Evolutionary conservation across 176 grass and related monocot species (phyloP).

Genomic region (Ananas comosus): DNA sequence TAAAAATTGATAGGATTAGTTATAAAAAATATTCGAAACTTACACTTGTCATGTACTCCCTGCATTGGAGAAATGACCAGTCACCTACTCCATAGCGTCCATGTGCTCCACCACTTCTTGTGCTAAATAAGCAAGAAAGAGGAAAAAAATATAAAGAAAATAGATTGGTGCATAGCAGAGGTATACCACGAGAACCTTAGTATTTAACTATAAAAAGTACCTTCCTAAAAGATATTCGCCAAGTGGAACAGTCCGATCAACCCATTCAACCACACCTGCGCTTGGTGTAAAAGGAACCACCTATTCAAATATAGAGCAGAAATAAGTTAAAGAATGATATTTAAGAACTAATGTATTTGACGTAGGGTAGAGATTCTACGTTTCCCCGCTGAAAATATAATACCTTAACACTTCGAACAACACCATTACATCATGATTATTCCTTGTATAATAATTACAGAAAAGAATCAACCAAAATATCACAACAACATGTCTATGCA

Average conservation of each 20-base stretch:
- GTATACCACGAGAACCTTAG: neutral
- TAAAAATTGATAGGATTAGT: no score
- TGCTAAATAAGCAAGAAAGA: constrained; percentile 32
- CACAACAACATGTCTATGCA: neutral
- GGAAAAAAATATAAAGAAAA: neutral
- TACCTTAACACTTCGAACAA: no score
- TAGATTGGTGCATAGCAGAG: neutral
- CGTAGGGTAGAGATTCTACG: no score
- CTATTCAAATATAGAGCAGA: constrained; percentile 19
- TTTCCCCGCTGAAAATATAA: no score
- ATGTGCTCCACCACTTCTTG: constrained; percentile 77
- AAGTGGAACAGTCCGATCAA: constrained; percentile 76
- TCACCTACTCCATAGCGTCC: constrained; percentile 74
- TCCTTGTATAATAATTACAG: no score
- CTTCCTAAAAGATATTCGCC: constrained; percentile 89
- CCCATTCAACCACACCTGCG: constrained; percentile 97
- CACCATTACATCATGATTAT: no score
- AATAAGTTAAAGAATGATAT: no score
- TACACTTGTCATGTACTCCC: constrained; percentile 66
- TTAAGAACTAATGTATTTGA: no score
- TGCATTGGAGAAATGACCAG: constrained; percentile 91
- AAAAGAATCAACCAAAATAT: no score
- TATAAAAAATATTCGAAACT: no score
- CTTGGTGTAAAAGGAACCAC: constrained; percentile 98
- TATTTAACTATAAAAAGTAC: constrained; percentile 23